Conservation (phyloP, 805 yeast species). For the Ogataea saltuana region DNA sequence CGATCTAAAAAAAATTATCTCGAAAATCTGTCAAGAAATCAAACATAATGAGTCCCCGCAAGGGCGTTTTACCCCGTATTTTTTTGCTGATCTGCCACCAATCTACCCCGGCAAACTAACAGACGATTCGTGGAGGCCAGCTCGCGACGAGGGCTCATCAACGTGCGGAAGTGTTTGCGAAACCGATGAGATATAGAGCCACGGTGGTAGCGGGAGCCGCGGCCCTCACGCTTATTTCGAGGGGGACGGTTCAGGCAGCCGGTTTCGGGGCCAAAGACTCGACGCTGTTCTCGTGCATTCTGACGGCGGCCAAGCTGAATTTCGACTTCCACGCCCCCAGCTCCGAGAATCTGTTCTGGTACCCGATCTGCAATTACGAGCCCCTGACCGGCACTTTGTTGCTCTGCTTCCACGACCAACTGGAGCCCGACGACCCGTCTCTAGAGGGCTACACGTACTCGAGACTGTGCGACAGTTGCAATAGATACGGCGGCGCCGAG, state of each 20-base stretch:
- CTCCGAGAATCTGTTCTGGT: slow-evolving; percentile 23
- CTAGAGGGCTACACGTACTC: slow-evolving; percentile 12
- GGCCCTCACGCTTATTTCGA: too few relatives aligned
- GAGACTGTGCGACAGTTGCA: slow-evolving; percentile 17
- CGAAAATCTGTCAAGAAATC: neutral
- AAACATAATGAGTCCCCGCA: neutral
- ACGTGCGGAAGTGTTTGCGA: neutral
- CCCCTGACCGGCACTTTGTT: slow-evolving; percentile 29
- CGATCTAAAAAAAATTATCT: too few relatives aligned
- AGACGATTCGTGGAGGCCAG: neutral
- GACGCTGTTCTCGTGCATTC: slow-evolving; percentile 26
- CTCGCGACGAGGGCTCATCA: too few relatives aligned
- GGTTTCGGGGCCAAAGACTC: slow-evolving; percentile 18
- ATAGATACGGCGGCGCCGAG: slow-evolving; percentile 9
- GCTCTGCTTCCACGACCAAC: slow-evolving; percentile 26
- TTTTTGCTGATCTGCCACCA: too few relatives aligned
- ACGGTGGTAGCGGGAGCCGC: too few relatives aligned
- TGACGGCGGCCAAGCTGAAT: slow-evolving; percentile 13
- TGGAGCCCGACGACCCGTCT: neutral
- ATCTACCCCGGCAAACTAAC: neutral
- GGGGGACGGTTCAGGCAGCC: neutral
- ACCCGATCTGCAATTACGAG: slow-evolving; percentile 27
- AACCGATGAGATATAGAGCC: too few relatives aligned
- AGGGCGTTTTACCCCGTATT: too few relatives aligned
- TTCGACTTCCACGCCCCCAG: slow-evolving; percentile 24